These are phyloP conservation scores for Echium plantagineum DNA, from an alignment of 257 asterid species.

Conservation along the genomic window DNA sequence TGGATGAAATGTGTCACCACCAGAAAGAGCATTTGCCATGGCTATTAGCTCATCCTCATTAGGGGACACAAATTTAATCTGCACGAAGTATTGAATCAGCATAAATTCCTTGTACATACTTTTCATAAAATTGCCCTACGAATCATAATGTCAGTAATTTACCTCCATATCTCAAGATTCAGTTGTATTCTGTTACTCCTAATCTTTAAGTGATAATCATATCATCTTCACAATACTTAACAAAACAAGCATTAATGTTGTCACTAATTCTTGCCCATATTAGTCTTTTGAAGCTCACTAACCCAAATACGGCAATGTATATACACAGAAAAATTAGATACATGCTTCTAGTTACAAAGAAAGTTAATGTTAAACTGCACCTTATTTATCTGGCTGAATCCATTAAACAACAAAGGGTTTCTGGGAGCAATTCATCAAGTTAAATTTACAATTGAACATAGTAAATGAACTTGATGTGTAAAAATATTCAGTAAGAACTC, in stretches of 20 bases:
- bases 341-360: too few species aligned
- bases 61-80: constrained; percentile 82
- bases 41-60: constrained; percentile 89
- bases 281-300: too few species aligned
- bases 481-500: background rate
- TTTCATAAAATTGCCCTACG: background rate
- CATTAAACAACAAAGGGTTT: too few species aligned
- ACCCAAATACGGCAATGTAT: too few species aligned
- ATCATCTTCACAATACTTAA: too few species aligned
- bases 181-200: background rate
- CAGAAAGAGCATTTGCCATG: constrained; percentile 77
- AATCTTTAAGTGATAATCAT: too few species aligned
- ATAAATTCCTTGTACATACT: background rate
- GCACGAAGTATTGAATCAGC: constrained; percentile 16
- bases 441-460: background rate
- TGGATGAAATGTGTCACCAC: constrained; percentile 31
- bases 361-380: too few species aligned
- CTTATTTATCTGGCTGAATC: too few species aligned
- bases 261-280: too few species aligned
- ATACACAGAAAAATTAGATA: too few species aligned
- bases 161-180: background rate
- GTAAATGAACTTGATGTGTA: background rate
- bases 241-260: too few species aligned
- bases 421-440: background rate
- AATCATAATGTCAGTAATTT: background rate